Percentiles rank a stretch among this genome's conserved stretches.
Conservation (phyloP, 108 stramenopile species). For the Skeletonema grethae region DNA sequence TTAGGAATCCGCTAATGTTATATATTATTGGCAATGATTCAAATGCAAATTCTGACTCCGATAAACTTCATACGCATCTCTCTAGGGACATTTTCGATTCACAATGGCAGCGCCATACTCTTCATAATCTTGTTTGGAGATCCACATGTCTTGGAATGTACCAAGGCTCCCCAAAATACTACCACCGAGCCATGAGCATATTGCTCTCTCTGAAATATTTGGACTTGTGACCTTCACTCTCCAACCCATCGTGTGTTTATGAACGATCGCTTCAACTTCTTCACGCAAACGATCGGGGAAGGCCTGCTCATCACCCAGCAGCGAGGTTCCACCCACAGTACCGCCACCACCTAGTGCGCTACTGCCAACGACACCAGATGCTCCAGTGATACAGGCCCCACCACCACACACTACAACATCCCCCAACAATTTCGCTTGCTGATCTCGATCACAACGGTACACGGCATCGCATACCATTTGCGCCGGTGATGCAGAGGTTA, state of each 20-base stretch:
- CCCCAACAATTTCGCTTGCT: constrained; percentile 79
- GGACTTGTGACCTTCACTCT: constrained; percentile 84
- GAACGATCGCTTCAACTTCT: constrained; percentile 83
- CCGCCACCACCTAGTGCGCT: constrained; percentile 7
- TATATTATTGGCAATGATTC: neutral
- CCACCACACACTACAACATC: constrained; percentile 87
- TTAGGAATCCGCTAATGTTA: neutral
- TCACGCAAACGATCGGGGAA: constrained; percentile 79
- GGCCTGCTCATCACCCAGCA: constrained; percentile 61
- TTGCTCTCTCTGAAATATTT: constrained; percentile 63
- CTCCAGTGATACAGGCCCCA: constrained; percentile 68
- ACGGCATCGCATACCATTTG: constrained; percentile 88
- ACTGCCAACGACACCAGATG: constrained; percentile 11
- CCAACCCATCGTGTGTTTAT: constrained; percentile 88
- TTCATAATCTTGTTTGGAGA: constrained; percentile 93
- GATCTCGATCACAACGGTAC: constrained; percentile 88
- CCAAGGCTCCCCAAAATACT: constrained; percentile 96
- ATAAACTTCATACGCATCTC: too few species aligned
- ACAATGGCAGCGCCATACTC: constrained; percentile 94
- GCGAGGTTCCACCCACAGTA: constrained; percentile 38
- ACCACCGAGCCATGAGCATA: constrained; percentile 93
- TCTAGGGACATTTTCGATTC: constrained; percentile 93
- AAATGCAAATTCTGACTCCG: neutral
- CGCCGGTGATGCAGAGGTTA: constrained; percentile 72
- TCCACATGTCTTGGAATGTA: constrained; percentile 98